phyloP scores from a whole-genome alignment of 441 rosid genomes.

The Cnidoscolus chayamansa region DNA sequence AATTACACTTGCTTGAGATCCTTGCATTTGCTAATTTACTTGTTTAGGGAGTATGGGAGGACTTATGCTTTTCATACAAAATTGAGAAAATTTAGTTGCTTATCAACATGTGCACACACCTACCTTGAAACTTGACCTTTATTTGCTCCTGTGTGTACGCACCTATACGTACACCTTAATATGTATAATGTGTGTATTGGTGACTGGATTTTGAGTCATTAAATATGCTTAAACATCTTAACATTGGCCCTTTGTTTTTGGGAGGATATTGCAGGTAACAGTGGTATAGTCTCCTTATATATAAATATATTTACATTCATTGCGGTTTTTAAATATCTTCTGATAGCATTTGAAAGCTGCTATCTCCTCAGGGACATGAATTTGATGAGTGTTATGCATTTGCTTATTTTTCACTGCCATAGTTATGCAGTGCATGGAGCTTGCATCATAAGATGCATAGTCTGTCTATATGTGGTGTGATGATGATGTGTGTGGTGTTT shows the following conservation, averaged over 20 bases:
- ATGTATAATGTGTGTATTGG: neutral
- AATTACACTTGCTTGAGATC: neutral
- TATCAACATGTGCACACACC: neutral
- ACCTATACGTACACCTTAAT: neutral
- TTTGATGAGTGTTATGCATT: neutral
- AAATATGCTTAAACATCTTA: neutral
- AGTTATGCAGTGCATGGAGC: neutral
- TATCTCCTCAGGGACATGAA: neutral
- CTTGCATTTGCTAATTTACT: neutral
- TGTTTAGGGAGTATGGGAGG: neutral
- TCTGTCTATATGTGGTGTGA: neutral
- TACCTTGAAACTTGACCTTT: neutral
- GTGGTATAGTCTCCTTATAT: neutral
- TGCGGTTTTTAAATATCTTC: neutral
- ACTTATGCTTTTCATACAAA: neutral
- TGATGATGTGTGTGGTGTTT: conserved; percentile 19
- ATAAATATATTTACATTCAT: neutral
- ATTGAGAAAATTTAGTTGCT: neutral
- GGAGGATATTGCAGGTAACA: neutral
- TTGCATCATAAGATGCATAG: neutral
- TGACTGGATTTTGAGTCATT: neutral
- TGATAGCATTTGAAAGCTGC: too few relatives aligned
- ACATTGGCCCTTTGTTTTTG: neutral
- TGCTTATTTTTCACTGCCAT: neutral
- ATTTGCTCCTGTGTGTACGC: neutral